Base-by-base conservation (phyloP, 768 basidiomycete species). In the Amanita pallidorosea region DNA sequence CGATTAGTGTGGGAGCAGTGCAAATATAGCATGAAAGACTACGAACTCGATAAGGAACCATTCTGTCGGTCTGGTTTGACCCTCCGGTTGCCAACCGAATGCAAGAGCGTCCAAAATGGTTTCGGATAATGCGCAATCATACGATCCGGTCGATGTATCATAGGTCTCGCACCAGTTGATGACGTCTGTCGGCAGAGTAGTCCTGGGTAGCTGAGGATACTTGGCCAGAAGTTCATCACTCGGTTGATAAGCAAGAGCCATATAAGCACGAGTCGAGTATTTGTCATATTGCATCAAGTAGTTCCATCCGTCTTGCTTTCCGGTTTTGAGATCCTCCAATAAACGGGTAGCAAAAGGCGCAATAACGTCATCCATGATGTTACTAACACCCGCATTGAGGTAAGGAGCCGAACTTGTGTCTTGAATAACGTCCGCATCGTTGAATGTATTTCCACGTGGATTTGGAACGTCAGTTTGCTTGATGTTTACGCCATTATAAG, bases 81-180 rank as follows among this genome's bases (percentile, higher is more conserved):
- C 25, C 2, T 4, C 15, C 5, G 22, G 23, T 15, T 12, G 8
- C 23, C 23, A 27, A 27, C 25, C 42, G 6, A 44, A 44, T n/a
- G 42, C 25, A 25, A 42, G 55, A 47, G 29, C 59, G 55, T 43
- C 74, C 61, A 72, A 53, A n/a, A 72, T 61, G 0, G 59, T 54
- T 55, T 72, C 70, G 1, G 65, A 54, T 35, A 72, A 56, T 15
- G 61, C 61, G 0, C 60, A 59, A 51, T 72, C 66, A 54, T 63
- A 72, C 52, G 56, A 62, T 1, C 63, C 64, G 4, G 61, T 60
- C 25, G 54, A 60, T 13, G 57, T 59, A 34, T 60, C 63, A 11
- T 71, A 63, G 7, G 65, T 67, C 46, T 67, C 65, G 51, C 57
- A 53, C 61, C 66, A 72, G 52, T 68, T 63, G 27, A 70, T 23